A percentile compares a stretch with the other conserved stretches of the same genome.
Conservation (phyloP, 2,329 filamentous ascomycete species). For the Penicillium fuscoglaucum region DNA sequence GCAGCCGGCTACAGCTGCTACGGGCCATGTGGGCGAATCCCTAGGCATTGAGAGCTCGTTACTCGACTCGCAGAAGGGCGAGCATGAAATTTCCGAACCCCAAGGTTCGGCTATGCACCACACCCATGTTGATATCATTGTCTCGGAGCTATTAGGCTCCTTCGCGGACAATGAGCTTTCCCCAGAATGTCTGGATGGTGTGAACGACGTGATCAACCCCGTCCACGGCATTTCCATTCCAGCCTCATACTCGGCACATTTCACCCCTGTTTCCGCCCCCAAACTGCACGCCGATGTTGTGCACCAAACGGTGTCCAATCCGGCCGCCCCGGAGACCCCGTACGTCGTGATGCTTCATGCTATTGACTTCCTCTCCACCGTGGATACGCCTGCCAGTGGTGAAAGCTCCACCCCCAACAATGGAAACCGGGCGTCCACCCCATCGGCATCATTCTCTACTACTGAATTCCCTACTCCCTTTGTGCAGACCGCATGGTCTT, state of each 20-base stretch:
- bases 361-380: slow-evolving; percentile 78
- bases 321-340: slow-evolving; percentile 80
- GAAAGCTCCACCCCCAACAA: slow-evolving; percentile 24
- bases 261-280: slow-evolving; percentile 88
- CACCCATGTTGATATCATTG: slow-evolving; percentile 73
- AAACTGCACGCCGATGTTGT: slow-evolving; percentile 80
- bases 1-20: slow-evolving; percentile 17
- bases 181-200: slow-evolving; percentile 92
- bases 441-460: slow-evolving; percentile 28
- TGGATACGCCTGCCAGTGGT: slow-evolving; percentile 47
- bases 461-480: slow-evolving; percentile 40
- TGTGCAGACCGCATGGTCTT: slow-evolving; percentile 48
- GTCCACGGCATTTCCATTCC: slow-evolving; percentile 90
- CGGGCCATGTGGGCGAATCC: slow-evolving; percentile 36
- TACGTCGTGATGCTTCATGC: slow-evolving; percentile 93
- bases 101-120: slow-evolving; percentile 38
- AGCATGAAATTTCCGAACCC: slow-evolving; percentile 45
- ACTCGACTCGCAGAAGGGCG: slow-evolving; percentile 23
- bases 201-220: slow-evolving; percentile 82
- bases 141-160: slow-evolving; percentile 88
- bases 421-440: slow-evolving; percentile 29
- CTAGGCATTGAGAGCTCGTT: slow-evolving; percentile 33
- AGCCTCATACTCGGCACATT: slow-evolving; percentile 85
- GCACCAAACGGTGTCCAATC: slow-evolving; percentile 61
- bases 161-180: slow-evolving; percentile 97